Conservation (phyloP, 2,329 filamentous ascomycete genomes). For the Aspergillus sp. region DNA sequence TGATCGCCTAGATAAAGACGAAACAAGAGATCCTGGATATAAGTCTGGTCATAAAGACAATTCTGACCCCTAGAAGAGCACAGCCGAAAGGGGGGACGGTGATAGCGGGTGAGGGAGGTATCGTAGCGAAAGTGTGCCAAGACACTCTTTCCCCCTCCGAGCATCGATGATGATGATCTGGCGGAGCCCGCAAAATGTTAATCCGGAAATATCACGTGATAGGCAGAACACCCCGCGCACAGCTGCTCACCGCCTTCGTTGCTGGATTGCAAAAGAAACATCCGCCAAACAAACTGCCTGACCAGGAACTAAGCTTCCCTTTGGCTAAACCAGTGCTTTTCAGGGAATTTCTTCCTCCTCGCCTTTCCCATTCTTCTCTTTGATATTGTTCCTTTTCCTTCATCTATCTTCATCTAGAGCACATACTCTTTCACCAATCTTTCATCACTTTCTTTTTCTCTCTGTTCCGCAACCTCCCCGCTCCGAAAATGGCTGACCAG, state of each 20-base stretch:
- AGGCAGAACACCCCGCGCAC: slow-evolving; percentile 24
- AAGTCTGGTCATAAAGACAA: background rate
- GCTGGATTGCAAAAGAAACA: slow-evolving; percentile 21
- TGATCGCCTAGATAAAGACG: background rate
- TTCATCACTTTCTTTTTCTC: background rate
- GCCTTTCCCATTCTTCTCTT: background rate
- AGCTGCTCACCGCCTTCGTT: slow-evolving; percentile 24
- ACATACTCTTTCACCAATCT: background rate
- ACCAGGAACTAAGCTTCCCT: slow-evolving; percentile 27
- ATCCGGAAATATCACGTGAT: slow-evolving; percentile 23
- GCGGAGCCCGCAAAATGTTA: slow-evolving; percentile 19
- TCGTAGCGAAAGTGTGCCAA: slow-evolving; percentile 20
- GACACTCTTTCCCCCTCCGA: slow-evolving; percentile 20
- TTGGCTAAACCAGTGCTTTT: background rate
- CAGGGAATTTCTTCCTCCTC: slow-evolving; percentile 7
- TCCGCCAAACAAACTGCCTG: slow-evolving; percentile 34
- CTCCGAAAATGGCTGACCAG: slow-evolving; percentile 58
- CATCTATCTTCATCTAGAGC: background rate
- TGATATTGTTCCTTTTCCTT: background rate
- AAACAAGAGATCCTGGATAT: background rate
- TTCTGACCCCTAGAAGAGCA: background rate
- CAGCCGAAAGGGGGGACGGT: slow-evolving; percentile 8
- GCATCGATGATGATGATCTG: slow-evolving; percentile 22
- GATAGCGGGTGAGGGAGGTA: slow-evolving; percentile 9
- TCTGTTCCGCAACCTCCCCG: slow-evolving; percentile 9